A percentile compares a stretch with the other conserved stretches of the same genome.
phyloP scores from a whole-genome alignment of 495 filamentous ascomycete species.

The Penicillium bovifimosum region DNA sequence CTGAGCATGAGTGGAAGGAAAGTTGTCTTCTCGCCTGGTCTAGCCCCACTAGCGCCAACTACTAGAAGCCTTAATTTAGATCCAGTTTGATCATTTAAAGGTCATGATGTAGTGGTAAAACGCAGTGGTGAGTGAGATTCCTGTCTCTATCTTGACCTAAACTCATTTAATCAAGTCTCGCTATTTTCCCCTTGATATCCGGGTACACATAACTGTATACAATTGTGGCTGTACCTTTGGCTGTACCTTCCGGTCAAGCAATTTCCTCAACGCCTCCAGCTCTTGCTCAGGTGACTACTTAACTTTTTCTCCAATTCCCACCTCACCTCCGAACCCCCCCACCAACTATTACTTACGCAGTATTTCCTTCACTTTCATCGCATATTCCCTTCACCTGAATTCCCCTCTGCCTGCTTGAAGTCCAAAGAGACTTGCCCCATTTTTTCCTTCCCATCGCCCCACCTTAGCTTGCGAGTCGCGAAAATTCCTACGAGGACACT shows the following conservation, averaged over 20 bases:
- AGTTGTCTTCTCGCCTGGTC: not conserved
- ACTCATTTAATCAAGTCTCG: no score
- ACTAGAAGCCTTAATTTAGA: not conserved
- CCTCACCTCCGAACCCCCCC: not conserved
- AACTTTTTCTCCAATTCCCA: slow-evolving; percentile 1
- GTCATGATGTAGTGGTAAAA: not conserved
- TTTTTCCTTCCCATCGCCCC: slow-evolving; percentile 30
- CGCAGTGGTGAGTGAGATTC: no score
- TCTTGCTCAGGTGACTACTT: not conserved
- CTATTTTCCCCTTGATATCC: no score
- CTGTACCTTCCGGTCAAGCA: no score
- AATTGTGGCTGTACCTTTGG: no score
- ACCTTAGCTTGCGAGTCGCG: slow-evolving; percentile 30
- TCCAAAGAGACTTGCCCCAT: slow-evolving; percentile 5
- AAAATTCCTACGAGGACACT: slow-evolving; percentile 17
- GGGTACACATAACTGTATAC: no score
- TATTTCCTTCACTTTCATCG: not conserved
- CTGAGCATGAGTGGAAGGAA: not conserved
- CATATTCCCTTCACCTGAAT: not conserved
- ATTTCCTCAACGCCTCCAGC: not conserved
- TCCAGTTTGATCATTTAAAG: not conserved
- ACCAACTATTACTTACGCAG: not conserved
- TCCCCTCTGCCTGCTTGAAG: not conserved
- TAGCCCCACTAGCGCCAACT: slow-evolving; percentile 1
- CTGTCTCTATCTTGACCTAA: no score